Evolutionary conservation across 768 basidiomycete genomes (phyloP), one percentile per base, ranked within the genome.

Genomic region (Suillus subalutaceus): DNA sequence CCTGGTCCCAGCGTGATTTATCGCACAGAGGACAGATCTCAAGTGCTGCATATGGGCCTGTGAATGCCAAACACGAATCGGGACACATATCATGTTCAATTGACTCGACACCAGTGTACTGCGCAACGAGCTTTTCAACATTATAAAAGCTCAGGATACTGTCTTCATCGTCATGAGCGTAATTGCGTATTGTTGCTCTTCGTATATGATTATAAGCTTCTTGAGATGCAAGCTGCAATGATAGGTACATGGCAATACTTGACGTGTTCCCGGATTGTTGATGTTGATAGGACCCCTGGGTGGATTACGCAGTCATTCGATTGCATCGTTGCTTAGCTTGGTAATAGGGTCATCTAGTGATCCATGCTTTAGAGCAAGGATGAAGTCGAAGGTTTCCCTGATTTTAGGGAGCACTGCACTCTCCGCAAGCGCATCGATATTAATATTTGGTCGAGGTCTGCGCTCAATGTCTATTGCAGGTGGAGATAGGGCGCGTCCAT

Each of bases 391-490:
- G 10, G 48, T 50, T 26, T 63, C 32, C 30, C 12, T 43, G 46
- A 63, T 32, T 20, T 44, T 44, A 26, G 23, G 30, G 46, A 63
- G 52, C 7, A 50, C 52, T 8, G 62, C 48, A n/a, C 41, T 43
- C 30, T 41, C 20, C 26, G 46, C n/a, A n/a, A 52, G 62, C 8
- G 13, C 62, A 23, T 63, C 46, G 8, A 63, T 63, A 44, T 46
- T 16, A 50, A 63, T 50, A 16, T 63, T 50, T 48, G 62, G 62
- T 7, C 32, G 9, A 35, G 43, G 44, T 13, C 62, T 46, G 69
- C 10, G 26, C 44, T 46, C 44, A 18, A n/a, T 46, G 44, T 46
- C 7, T 46, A 46, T 46, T 46, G 44, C 20, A 3, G 44, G 44
- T 46, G 44, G 44, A 46, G 44, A 46, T 5, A 8, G 18, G 20